Evolutionary conservation across 148 eudicot genomes (phyloP), one percentile per base, ranked within the genome.

Genomic region (Fagopyrum esculentum): DNA sequence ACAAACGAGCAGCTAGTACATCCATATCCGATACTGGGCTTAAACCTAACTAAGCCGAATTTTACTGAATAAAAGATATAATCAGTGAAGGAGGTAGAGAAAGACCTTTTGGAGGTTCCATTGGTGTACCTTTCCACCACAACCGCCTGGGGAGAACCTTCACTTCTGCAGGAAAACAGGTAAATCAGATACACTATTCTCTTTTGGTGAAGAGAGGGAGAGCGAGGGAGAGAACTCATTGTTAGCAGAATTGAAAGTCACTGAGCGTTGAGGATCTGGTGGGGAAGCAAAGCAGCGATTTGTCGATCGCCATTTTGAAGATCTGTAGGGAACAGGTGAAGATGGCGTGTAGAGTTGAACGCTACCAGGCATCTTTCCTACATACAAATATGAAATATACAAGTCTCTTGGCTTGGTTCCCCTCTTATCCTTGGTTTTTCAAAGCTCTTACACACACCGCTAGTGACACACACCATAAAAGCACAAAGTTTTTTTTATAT

Each of bases 41-140:
- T 6, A 69, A 10, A 7, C 73, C 6, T 43, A 69, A 69, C 9
- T 57, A 7, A 55, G 9, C 16, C 11, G 48, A 64, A 17, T 50
- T 5, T 12, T 45, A 55, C 10, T 45, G 35, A 48, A 9, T 51
- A 75, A 7, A 63, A 72, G 46, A 10, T 64, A 43, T 51, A 71
- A 77, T 71, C 44, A 57, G 26, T 52, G 45, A 73, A 54, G n/a
- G 50, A 60, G 70, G 9, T 43, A 74, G 43, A 69, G 8, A 73
- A 69, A 54, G 43, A 93, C 98, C 97, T 89, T 77, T 88, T 93
- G 30, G 92, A 77, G 79, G 89, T 79, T 73, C 98, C 98, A 84
- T 91, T 87, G 30, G 77, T 84, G 75, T 84, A 84, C 78, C 86
- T 89, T 80, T 91, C 98, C 75, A 93, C 88, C 75, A 93, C 80